Percentiles rank a stretch among this genome's conserved stretches.
Conservation (phyloP, 768 basidiomycete species). For the Rhodotorula babjevae region DNA sequence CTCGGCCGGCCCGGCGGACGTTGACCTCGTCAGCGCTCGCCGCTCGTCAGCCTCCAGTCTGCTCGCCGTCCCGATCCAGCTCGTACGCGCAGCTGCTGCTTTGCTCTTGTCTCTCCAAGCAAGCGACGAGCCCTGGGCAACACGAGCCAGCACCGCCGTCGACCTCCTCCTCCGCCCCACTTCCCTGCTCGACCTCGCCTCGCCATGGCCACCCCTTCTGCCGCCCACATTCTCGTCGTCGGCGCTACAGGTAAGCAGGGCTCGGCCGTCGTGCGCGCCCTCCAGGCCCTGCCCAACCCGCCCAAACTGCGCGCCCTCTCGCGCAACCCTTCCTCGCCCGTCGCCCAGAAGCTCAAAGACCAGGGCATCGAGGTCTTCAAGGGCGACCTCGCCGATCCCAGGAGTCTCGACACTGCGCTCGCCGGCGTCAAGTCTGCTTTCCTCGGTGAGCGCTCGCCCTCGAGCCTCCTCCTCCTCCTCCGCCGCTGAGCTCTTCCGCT, state of each 20-base stretch:
- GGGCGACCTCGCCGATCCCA: slow-evolving; percentile 32
- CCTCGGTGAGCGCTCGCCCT: slow-evolving; percentile 27
- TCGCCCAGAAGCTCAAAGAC: slow-evolving; percentile 35
- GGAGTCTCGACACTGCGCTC: slow-evolving; percentile 34
- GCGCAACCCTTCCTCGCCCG: slow-evolving; percentile 36
- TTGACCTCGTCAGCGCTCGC: no score
- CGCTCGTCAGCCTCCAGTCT: no score
- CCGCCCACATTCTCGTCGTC: slow-evolving; percentile 16
- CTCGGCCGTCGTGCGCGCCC: slow-evolving; percentile 4
- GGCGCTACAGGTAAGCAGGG: slow-evolving; percentile 33
- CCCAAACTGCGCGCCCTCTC: slow-evolving; percentile 40
- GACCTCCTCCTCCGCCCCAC: no score
- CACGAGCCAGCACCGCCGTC: no score
- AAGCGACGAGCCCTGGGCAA: no score
- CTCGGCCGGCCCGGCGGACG: no score
- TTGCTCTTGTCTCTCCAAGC: no score
- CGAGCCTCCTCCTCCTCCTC: neutral
- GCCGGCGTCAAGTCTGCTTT: slow-evolving; percentile 40
- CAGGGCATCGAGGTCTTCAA: slow-evolving; percentile 40
- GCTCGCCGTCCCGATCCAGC: no score
- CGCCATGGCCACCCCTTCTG: neutral
- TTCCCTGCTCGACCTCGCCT: no score
- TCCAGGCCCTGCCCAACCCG: slow-evolving; percentile 5
- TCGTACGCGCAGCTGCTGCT: no score
- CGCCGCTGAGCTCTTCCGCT: no score